phyloP scores from a whole-genome alignment of 345 rosid species.

The Isatis tinctoria region DNA sequence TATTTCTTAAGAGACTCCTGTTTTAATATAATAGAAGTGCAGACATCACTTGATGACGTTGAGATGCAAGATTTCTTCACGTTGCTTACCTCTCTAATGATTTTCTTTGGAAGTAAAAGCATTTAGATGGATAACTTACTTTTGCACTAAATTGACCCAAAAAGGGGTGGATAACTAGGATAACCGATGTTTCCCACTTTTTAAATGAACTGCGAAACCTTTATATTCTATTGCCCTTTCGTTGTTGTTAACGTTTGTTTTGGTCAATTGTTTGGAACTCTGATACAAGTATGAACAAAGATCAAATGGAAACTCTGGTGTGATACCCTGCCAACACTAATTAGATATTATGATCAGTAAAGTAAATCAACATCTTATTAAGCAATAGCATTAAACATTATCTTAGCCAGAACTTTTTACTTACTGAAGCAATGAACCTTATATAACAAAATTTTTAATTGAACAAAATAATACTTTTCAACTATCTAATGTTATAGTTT shows the following conservation, averaged over 20 bases:
- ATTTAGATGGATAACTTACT: neutral
- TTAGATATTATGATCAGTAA: neutral
- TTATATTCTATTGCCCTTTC: neutral
- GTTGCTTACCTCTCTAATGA: neutral
- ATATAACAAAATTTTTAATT: neutral
- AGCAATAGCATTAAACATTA: neutral
- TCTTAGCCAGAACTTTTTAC: neutral
- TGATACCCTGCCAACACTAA: neutral
- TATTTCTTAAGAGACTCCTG: too few species aligned
- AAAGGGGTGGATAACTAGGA: too few species aligned
- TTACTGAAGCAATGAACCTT: neutral
- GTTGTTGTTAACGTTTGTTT: neutral
- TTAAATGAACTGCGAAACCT: neutral
- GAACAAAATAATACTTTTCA: neutral
- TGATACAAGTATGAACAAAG: neutral
- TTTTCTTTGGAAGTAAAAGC: neutral
- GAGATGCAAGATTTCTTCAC: slow-evolving; percentile 5
- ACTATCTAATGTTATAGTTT: neutral
- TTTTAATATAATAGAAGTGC: too few species aligned
- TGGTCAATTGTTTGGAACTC: neutral
- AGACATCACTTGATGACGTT: neutral
- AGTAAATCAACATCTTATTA: neutral
- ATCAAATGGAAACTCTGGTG: neutral
- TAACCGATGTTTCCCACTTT: slow-evolving; percentile 7
- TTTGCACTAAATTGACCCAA: too few species aligned